Base-by-base conservation (phyloP, 1,284 basidiomycete species). In the Ustilago trichophora region DNA sequence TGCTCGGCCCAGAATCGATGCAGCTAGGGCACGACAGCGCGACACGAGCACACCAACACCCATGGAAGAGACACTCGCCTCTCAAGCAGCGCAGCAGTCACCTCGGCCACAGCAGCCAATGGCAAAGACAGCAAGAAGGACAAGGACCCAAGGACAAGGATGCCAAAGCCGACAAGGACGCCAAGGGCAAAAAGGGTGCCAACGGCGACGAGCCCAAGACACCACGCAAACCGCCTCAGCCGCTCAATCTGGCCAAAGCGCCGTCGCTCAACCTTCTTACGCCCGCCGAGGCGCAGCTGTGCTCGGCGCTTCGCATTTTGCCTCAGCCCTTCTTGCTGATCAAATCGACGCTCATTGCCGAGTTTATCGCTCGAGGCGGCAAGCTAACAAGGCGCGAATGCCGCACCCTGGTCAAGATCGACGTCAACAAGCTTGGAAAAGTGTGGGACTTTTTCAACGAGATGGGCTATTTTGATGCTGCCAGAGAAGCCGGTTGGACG, bases 391-490 rank as follows among this genome's bases (percentile, higher is more conserved):
- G 77, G 21, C 55, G 73, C 36, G 75, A 79, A 41, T 72, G 69
- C 27, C 55, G 76, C 18, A 51, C 54, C 34, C 45, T 81, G 33
- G 64, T 77, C 70, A 65, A 75, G 67, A 73, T 78, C 18, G 75
- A 75, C 37, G 75, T 76, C 11, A 78, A 76, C 52, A 80, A 80
- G 55, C 49, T 76, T 6, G 67, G 70, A 43, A 76, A 77, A 33
- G 69, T 80, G 18, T 80, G 75, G 63, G 79, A 80, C 43, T 72
- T 80, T 33, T 72, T 80, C 53, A 57, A 66, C 37, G 68, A 77
- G 49, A 70, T 78, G 60, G 78, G 78, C 29, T 80, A 77, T 47
- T 55, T 80, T 35, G 64, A 63, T 13, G 66, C 71, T 27, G 71
- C 71, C 9, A 48, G 55, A 8, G 54, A 64, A 16, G 60, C 65